Evolutionary conservation across 306 rosid genomes (phyloP).

Genomic region (Abrus pulchellus): DNA sequence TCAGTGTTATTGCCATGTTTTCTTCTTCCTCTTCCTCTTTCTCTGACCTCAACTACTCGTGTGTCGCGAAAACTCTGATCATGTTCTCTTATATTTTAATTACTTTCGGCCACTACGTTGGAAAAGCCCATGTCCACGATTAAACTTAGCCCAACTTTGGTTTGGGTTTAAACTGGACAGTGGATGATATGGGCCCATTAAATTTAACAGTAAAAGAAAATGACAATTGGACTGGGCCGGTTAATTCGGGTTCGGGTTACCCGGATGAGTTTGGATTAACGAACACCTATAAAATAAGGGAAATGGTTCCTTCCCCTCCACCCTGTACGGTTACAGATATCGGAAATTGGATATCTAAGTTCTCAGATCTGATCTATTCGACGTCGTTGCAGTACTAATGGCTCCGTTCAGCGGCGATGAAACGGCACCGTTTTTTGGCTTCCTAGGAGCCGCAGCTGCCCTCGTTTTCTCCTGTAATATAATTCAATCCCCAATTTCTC

Average conservation of each 20-base stretch:
- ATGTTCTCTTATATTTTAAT: not conserved
- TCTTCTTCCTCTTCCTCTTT: not conserved
- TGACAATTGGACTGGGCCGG: not conserved
- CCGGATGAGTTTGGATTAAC: not conserved
- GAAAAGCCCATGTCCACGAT: not conserved
- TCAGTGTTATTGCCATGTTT: constrained; percentile 70
- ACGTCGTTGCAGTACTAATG: constrained; percentile 56
- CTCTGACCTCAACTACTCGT: not conserved
- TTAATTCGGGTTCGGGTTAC: constrained; percentile 1
- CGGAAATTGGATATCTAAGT: constrained; percentile 6
- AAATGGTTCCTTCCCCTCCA: not conserved
- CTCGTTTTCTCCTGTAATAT: constrained; percentile 88
- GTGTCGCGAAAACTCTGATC: not conserved
- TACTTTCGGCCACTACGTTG: not conserved
- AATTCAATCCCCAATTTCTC: constrained; percentile 40
- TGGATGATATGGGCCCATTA: not conserved
- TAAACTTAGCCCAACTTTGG: not conserved
- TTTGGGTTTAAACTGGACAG: too few species aligned
- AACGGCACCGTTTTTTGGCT: constrained; percentile 92
- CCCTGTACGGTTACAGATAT: constrained; percentile 38
- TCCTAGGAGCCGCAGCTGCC: constrained; percentile 94
- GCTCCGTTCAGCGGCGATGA: constrained; percentile 87
- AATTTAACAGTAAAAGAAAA: not conserved
- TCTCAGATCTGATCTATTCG: constrained; percentile 59
- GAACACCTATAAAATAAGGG: constrained; percentile 30